Percentiles rank a stretch among this genome's conserved stretches.
These are phyloP conservation scores for Curvularia spicifera DNA, from an alignment of 2,329 filamentous ascomycete genomes.

Conservation along the genomic window DNA sequence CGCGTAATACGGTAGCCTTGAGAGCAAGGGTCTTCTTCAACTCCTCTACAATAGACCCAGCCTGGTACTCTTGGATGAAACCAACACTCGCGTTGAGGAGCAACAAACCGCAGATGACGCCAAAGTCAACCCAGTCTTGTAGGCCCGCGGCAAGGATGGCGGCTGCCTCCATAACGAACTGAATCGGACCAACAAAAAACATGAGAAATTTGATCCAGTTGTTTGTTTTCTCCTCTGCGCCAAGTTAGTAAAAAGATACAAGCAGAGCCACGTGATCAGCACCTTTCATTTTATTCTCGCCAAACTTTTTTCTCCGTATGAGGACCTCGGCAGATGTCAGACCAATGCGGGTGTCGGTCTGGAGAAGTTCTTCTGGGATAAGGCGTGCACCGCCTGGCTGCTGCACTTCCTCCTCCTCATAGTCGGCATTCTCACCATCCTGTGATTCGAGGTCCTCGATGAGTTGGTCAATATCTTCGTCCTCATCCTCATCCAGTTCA, in stretches of 20 bases:
- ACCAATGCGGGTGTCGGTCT: conserved; percentile 76
- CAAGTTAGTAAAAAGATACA: conserved; percentile 19
- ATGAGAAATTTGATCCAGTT: conserved; percentile 79
- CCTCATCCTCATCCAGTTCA: conserved; percentile 71
- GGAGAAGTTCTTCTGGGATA: conserved; percentile 75
- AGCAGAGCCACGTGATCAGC: background rate
- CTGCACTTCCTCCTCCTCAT: conserved; percentile 66
- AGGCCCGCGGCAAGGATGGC: conserved; percentile 83
- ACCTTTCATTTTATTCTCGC: conserved; percentile 83
- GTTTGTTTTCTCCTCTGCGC: conserved; percentile 80
- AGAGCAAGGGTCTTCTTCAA: conserved; percentile 89
- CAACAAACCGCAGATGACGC: conserved; percentile 84
- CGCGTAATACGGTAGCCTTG: conserved; percentile 85
- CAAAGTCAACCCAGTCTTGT: conserved; percentile 90
- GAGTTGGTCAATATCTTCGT: conserved; percentile 83
- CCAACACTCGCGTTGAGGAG: conserved; percentile 85
- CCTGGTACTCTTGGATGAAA: conserved; percentile 89
- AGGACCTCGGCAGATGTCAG: conserved; percentile 74
- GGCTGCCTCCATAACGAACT: conserved; percentile 90
- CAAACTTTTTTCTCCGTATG: conserved; percentile 71
- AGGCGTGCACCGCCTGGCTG: conserved; percentile 62
- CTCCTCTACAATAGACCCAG: conserved; percentile 87
- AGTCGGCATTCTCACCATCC: conserved; percentile 71
- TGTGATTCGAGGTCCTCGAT: conserved; percentile 87
- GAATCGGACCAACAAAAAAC: conserved; percentile 88